Evolutionary conservation across 2,329 filamentous ascomycete species (phyloP).

Genomic region (Diaporthe sp.): DNA sequence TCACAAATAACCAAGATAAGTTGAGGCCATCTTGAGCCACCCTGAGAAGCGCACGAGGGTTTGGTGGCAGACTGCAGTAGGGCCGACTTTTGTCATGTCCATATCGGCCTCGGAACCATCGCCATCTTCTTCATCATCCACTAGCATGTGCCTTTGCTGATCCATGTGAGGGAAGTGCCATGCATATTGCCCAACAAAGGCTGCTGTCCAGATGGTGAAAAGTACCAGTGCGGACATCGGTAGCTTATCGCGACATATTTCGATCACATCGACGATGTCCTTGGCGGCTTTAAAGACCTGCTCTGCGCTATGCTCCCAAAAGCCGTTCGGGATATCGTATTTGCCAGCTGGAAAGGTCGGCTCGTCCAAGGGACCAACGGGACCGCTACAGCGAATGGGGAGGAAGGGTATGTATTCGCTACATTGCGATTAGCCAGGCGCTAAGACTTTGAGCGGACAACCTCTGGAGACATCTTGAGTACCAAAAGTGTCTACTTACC

Average conservation of each 20-base stretch:
- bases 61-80: constrained; percentile 62
- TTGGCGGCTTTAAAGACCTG: constrained; percentile 73
- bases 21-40: constrained; percentile 68
- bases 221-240: constrained; percentile 77
- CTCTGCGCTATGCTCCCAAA: constrained; percentile 74
- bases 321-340: constrained; percentile 60
- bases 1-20: constrained; percentile 65
- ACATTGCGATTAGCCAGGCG: constrained; percentile 2
- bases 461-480: background rate
- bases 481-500: constrained; percentile 46
- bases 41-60: constrained; percentile 65
- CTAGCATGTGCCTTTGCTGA: constrained; percentile 64
- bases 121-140: constrained; percentile 53
- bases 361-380: constrained; percentile 70
- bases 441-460: background rate
- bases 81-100: constrained; percentile 54
- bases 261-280: constrained; percentile 75
- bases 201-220: constrained; percentile 77
- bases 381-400: constrained; percentile 65
- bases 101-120: constrained; percentile 43
- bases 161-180: constrained; percentile 80
- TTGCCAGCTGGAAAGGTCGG: constrained; percentile 65
- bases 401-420: constrained; percentile 76
- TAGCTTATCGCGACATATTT: constrained; percentile 71
- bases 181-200: constrained; percentile 76